Conservation (phyloP, 495 filamentous ascomycete species). For the Paragyromitra xinjiangensis region DNA sequence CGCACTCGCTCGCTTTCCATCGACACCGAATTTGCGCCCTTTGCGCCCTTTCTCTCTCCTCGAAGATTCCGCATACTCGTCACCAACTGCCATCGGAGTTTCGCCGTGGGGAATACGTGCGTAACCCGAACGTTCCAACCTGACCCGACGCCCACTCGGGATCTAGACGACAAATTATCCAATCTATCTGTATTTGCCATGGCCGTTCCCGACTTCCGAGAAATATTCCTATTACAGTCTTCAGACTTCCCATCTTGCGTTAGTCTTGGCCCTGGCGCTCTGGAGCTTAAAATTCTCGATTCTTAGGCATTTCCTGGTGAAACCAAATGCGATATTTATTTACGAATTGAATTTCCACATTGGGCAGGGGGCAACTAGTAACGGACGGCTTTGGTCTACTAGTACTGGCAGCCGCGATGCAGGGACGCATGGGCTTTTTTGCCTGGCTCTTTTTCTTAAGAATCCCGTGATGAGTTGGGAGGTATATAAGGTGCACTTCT, state of each 20-base stretch:
- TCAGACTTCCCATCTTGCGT: neutral
- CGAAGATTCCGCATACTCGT: neutral
- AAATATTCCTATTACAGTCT: constrained; percentile 26
- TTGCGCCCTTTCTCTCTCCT: neutral
- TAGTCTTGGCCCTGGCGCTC: neutral
- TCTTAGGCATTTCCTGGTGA: neutral
- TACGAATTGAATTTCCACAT: neutral
- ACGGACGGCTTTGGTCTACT: neutral
- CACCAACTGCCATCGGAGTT: constrained; percentile 6
- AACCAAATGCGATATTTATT: neutral
- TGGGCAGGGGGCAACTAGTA: neutral
- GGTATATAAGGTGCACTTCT: constrained; percentile 30
- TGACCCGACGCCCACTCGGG: constrained; percentile 1
- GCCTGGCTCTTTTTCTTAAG: neutral
- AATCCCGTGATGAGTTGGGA: neutral
- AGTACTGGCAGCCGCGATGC: neutral
- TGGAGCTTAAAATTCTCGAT: neutral
- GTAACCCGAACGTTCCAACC: constrained; percentile 1
- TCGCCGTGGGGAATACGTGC: neutral
- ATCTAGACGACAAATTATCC: neutral
- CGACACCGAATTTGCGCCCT: neutral
- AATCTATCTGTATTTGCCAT: constrained; percentile 1
- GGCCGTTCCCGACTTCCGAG: constrained; percentile 33
- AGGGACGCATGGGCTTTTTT: neutral
- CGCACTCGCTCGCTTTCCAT: neutral